Evolutionary conservation across 148 eudicot species (phyloP), one percentile per base, ranked within the genome.

Genomic region (Silene uniflora): DNA sequence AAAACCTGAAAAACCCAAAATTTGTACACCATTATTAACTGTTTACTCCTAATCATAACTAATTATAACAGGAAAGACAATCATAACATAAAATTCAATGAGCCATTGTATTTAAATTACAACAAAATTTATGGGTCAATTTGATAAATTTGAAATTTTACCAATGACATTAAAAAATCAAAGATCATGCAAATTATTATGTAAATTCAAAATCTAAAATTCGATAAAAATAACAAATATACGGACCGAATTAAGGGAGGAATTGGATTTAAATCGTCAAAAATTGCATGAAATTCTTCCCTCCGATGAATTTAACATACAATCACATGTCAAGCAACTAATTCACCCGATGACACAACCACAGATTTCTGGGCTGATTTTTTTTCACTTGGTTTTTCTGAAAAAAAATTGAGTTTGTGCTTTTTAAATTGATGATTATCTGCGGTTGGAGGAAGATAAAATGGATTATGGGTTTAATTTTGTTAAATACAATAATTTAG

Each of bases 1-100:
- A 71, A 46, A 52, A 24, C 62, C 73, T 71, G 56, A 24, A 71
- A 4, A 52, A 54, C 44, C 62, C 73, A 52, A 8, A 54, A 24
- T 70, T 71, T 8, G 19, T 10, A 25, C 56, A 12, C 56, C 56
- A 54, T 71, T 49, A 8, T 23, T 24, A 70, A 22, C 19, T 23
- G 12, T 22, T 46, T 19, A 69, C 58, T 21, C n/a, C 29, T 10
- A 25, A 18, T 29, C 42, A 68, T 1, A 19, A n/a, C 21, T 35
- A 42, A 67, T 10, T 23, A 68, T 44, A 19, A 19, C 29, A 21
- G 23, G n/a, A 13, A 69, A 66, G 35, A 10, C 25, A 70, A 70
- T 23, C 19, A 52, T 4, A 23, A 19, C 17, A 42, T 12, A 10
- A 0, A 35, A 68, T 42, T 46, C n/a, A 46, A 69, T 67, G 12